Percentiles rank a stretch among this genome's conserved stretches.
Conservation (phyloP, 1,139 yeast genomes). For the Chernovozyma sophiae-reginae region DNA sequence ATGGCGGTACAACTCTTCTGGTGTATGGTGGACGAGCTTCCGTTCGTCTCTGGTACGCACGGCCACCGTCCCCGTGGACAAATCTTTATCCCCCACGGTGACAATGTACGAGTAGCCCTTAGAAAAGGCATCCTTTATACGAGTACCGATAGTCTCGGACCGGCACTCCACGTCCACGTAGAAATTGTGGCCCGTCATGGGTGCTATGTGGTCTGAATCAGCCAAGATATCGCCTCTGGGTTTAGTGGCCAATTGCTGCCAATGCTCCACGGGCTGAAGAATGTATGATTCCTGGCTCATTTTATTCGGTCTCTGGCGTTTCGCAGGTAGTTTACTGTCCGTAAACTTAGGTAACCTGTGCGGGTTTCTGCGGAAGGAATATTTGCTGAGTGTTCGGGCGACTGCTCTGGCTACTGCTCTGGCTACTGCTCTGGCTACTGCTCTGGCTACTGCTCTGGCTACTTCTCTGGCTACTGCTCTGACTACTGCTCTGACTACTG, state of each 20-base stretch:
- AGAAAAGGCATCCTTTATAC: slow-evolving; percentile 73
- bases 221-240: slow-evolving; percentile 48
- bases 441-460: too few relatives aligned
- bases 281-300: too few relatives aligned
- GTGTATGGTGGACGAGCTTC: slow-evolving; percentile 39
- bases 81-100: slow-evolving; percentile 84
- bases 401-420: too few relatives aligned
- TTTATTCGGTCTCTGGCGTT: too few relatives aligned
- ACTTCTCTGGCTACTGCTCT: too few relatives aligned
- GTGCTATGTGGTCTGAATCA: slow-evolving; percentile 31
- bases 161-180: slow-evolving; percentile 74
- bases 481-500: too few relatives aligned
- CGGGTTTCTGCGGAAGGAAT: too few relatives aligned
- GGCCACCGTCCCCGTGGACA: slow-evolving; percentile 56
- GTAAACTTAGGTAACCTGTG: too few relatives aligned
- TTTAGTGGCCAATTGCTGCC: slow-evolving; percentile 37
- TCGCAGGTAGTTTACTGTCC: too few relatives aligned
- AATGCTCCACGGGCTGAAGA: too few relatives aligned
- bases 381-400: too few relatives aligned
- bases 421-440: too few relatives aligned
- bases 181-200: slow-evolving; percentile 59
- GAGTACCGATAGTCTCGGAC: slow-evolving; percentile 72
- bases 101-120: slow-evolving; percentile 79
- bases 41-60: slow-evolving; percentile 60
- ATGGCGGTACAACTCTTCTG: slow-evolving; percentile 44